These are phyloP conservation scores for Sarocladium brachiariae DNA, from an alignment of 2,329 filamentous ascomycete genomes.

Conservation along the genomic window DNA sequence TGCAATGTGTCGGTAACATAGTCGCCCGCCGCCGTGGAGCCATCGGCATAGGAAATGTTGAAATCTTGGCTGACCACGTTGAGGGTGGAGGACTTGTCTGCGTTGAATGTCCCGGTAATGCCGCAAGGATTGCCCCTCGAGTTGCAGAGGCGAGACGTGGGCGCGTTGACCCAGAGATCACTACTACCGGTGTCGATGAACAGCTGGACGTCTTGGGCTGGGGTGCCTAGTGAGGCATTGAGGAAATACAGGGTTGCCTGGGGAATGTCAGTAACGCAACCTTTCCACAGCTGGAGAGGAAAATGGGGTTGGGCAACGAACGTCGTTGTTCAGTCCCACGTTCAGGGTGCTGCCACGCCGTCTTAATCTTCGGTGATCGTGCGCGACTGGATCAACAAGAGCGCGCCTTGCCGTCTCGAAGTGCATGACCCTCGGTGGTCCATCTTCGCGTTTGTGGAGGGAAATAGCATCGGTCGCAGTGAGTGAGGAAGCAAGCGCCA, in stretches of 20 bases:
- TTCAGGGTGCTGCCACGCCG: conserved; percentile 36
- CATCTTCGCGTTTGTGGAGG: conserved; percentile 24
- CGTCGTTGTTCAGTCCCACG: conserved; percentile 49
- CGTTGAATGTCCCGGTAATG: conserved; percentile 58
- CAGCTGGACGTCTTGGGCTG: conserved; percentile 47
- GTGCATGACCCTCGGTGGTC: conserved; percentile 36
- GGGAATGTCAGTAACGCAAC: conserved; percentile 17
- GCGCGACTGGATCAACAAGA: conserved; percentile 33
- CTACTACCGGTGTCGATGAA: conserved; percentile 64
- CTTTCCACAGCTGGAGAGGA: neutral
- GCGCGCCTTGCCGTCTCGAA: conserved; percentile 33
- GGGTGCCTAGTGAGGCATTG: conserved; percentile 57
- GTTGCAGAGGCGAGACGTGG: conserved; percentile 53
- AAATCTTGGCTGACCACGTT: conserved; percentile 66
- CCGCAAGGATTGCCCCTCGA: conserved; percentile 44
- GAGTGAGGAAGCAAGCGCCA: conserved; percentile 11
- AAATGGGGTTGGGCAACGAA: conserved; percentile 21
- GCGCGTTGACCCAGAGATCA: conserved; percentile 65
- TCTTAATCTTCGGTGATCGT: conserved; percentile 32
- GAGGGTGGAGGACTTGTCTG: conserved; percentile 71
- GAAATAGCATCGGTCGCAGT: conserved; percentile 20
- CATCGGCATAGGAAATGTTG: conserved; percentile 84
- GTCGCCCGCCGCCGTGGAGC: conserved; percentile 68
- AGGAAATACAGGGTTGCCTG: conserved; percentile 58
- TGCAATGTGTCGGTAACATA: conserved; percentile 70